A percentile compares a stretch with the other conserved stretches of the same genome.
These are phyloP conservation scores for Xylaria sp. DNA, from an alignment of 495 filamentous ascomycete species.

Conservation along the genomic window DNA sequence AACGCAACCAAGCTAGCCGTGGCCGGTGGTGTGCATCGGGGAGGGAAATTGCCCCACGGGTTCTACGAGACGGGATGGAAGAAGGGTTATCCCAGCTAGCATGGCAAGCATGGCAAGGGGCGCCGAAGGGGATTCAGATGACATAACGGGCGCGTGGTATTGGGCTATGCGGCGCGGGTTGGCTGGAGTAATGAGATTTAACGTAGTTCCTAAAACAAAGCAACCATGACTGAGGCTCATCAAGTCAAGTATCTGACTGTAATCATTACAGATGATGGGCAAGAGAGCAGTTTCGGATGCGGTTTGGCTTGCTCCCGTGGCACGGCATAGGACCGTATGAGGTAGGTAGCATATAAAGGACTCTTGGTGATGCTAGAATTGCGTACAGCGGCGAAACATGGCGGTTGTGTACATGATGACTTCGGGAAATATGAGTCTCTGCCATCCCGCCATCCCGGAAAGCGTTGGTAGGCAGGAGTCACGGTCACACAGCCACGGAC, in stretches of 20 bases:
- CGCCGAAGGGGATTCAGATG: background rate
- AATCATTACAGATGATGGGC: too few species aligned
- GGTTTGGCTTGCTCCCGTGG: slow-evolving; percentile 2
- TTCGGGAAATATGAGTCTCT: slow-evolving; percentile 46
- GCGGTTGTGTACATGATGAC: slow-evolving; percentile 43
- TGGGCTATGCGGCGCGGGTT: slow-evolving; percentile 9
- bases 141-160: background rate
- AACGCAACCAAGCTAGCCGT: slow-evolving; percentile 22
- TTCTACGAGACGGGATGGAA: slow-evolving; percentile 39
- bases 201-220: background rate
- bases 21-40: background rate
- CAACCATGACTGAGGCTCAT: background rate
- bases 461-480: slow-evolving; percentile 28
- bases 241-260: background rate
- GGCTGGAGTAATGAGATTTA: background rate
- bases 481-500: slow-evolving; percentile 36
- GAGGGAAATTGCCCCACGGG: slow-evolving; percentile 37
- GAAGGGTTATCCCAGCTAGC: slow-evolving; percentile 36
- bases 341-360: slow-evolving; percentile 6
- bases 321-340: slow-evolving; percentile 37
- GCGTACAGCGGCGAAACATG: slow-evolving; percentile 36
- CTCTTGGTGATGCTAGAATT: slow-evolving; percentile 23
- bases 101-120: slow-evolving; percentile 20
- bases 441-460: slow-evolving; percentile 28
- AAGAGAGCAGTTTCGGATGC: background rate